These are phyloP conservation scores for Pyracantha coccinea DNA, from an alignment of 331 rosid genomes.

Conservation along the genomic window DNA sequence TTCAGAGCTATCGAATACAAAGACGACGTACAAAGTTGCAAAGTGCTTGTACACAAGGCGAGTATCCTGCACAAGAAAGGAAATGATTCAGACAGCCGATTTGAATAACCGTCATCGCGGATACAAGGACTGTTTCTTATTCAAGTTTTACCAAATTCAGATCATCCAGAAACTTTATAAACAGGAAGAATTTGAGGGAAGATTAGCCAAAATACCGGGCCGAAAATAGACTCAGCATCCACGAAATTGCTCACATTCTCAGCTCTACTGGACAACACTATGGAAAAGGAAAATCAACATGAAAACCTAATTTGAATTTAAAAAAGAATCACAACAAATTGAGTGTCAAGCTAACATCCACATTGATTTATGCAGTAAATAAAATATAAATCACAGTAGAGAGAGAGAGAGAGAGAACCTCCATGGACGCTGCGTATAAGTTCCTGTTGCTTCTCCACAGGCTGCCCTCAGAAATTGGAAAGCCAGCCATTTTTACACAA, in stretches of 20 bases:
- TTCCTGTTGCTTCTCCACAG: constrained; percentile 86
- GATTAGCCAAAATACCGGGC: constrained; percentile 44
- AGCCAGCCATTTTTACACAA: constrained; percentile 2
- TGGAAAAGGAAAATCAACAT: constrained; percentile 2
- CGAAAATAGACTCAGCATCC: constrained; percentile 73
- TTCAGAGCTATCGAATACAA: constrained; percentile 85
- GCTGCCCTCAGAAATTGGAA: constrained; percentile 38
- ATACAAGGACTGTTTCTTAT: neutral
- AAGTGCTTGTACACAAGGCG: constrained; percentile 89
- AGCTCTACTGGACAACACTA: constrained; percentile 84
- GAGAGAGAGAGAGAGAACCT: constrained; percentile 34
- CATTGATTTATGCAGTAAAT: neutral
- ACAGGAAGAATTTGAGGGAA: neutral
- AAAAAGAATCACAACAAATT: neutral
- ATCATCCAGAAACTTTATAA: neutral
- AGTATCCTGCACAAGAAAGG: constrained; percentile 49
- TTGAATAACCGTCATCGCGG: neutral
- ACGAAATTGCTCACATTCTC: constrained; percentile 85
- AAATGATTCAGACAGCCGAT: neutral
- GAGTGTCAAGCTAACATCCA: neutral
- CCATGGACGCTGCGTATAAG: constrained; percentile 73
- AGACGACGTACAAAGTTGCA: constrained; percentile 83
- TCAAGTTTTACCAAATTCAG: neutral
- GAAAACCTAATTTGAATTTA: neutral
- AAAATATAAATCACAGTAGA: neutral